These are phyloP conservation scores for Pneumocystis jirovecii DNA, from an alignment of 1,139 yeast species.

Conservation along the genomic window DNA sequence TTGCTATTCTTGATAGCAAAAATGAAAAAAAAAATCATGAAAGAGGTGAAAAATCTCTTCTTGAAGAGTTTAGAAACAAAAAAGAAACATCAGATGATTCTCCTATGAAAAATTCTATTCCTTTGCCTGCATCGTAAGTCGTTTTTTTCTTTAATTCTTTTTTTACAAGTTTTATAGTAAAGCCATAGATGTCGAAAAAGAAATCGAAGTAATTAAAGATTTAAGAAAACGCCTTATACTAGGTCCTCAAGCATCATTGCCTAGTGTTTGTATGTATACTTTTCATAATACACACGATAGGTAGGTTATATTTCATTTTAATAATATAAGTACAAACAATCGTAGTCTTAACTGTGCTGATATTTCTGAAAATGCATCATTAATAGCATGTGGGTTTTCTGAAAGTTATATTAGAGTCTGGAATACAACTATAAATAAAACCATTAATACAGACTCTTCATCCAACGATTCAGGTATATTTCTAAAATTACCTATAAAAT, in stretches of 20 bases:
- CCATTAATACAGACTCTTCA: conserved; percentile 36
- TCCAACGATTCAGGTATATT: conserved; percentile 12
- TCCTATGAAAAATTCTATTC: conserved; percentile 60
- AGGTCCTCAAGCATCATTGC: conserved; percentile 60
- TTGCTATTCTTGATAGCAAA: conserved; percentile 16
- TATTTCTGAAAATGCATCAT: conserved; percentile 72
- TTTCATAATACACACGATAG: conserved; percentile 78
- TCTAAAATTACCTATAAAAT: not conserved
- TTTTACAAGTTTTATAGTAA: conserved; percentile 31
- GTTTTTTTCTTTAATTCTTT: not conserved
- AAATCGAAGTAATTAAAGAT: conserved; percentile 66
- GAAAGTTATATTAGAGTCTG: conserved; percentile 82
- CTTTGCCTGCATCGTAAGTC: conserved; percentile 45
- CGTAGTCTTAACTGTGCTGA: conserved; percentile 55
- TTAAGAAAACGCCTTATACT: conserved; percentile 59
- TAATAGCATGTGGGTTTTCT: conserved; percentile 88
- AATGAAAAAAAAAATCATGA: conserved; percentile 9
- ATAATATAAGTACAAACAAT: not conserved
- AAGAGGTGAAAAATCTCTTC: conserved; percentile 26
- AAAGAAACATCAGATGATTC: conserved; percentile 36
- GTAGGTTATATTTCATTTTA: not conserved
- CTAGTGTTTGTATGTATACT: conserved; percentile 95
- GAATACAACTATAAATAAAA: conserved; percentile 81
- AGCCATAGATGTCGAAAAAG: conserved; percentile 61
- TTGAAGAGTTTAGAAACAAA: conserved; percentile 34